phyloP scores from a whole-genome alignment of 768 basidiomycete genomes.

The Kwoniella mangroviensis region DNA sequence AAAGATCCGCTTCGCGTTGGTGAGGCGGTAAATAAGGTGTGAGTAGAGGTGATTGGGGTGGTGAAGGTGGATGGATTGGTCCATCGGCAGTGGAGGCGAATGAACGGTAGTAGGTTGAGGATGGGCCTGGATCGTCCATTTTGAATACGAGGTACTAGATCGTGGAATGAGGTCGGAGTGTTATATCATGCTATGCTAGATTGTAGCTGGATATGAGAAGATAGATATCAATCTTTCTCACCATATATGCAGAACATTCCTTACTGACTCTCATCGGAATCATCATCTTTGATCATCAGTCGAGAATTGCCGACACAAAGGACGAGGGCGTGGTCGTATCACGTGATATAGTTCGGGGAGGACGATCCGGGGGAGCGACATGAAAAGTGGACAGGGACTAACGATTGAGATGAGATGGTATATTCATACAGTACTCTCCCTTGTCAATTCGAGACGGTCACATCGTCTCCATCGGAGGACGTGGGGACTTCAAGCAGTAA shows the following conservation, averaged over 20 bases:
- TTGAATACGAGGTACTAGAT: not conserved
- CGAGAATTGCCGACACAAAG: not conserved
- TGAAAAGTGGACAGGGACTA: not conserved
- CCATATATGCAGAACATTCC: too few species aligned
- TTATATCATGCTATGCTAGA: too few species aligned
- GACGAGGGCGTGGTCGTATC: not conserved
- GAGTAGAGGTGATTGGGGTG: constrained; percentile 37
- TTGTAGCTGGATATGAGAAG: too few species aligned
- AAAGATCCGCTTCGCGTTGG: constrained; percentile 30
- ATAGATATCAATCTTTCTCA: too few species aligned
- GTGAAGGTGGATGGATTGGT: constrained; percentile 43
- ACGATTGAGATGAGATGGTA: not conserved
- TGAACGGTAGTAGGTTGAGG: constrained; percentile 38
- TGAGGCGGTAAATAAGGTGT: constrained; percentile 27
- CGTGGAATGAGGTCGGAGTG: not conserved
- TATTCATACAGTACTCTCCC: too few species aligned
- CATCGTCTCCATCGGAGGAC: too few species aligned
- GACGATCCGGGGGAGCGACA: not conserved
- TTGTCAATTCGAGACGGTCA: too few species aligned
- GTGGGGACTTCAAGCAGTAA: too few species aligned
- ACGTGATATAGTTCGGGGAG: not conserved
- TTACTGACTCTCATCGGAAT: too few species aligned
- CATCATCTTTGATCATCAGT: not conserved
- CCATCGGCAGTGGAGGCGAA: constrained; percentile 50
- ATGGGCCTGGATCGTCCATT: constrained; percentile 55